phyloP scores from a whole-genome alignment of 768 basidiomycete genomes.

The Russula abietina region DNA sequence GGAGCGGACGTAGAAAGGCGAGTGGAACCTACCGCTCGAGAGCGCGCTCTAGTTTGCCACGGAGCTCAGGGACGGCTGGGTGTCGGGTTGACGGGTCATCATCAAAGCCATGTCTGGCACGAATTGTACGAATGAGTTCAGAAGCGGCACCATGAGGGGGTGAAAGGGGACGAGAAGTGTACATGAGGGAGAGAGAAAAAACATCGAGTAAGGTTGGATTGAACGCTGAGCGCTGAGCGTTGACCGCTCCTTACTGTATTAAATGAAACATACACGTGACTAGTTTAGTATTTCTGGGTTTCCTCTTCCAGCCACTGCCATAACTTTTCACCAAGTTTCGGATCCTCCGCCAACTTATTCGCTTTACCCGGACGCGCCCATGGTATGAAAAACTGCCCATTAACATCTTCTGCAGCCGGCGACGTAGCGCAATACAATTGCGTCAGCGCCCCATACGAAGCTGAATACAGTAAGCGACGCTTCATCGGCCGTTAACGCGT shows the following conservation, averaged over 20 bases:
- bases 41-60: conserved; percentile 22
- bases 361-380: conserved; percentile 28
- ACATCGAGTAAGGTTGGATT: not conserved
- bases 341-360: conserved; percentile 24
- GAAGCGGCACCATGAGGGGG: not conserved
- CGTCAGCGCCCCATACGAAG: conserved; percentile 36
- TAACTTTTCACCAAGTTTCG: conserved; percentile 27
- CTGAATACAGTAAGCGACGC: conserved; percentile 1
- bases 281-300: conserved; percentile 3
- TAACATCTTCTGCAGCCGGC: conserved; percentile 34
- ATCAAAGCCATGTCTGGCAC: conserved; percentile 17
- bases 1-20: not conserved
- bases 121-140: conserved; percentile 10
- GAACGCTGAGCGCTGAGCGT: too few species aligned
- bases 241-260: not conserved
- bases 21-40: conserved; percentile 18
- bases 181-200: not conserved
- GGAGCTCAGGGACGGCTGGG: conserved; percentile 5
- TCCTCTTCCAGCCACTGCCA: conserved; percentile 33
- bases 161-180: too few species aligned
- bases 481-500: not conserved
- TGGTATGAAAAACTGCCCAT: conserved; percentile 35
- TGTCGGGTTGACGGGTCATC: not conserved
- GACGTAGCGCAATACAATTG: conserved; percentile 42
- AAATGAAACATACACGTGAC: not conserved